Conservation (phyloP, 306 rosid genomes). For the Rosa persica region DNA sequence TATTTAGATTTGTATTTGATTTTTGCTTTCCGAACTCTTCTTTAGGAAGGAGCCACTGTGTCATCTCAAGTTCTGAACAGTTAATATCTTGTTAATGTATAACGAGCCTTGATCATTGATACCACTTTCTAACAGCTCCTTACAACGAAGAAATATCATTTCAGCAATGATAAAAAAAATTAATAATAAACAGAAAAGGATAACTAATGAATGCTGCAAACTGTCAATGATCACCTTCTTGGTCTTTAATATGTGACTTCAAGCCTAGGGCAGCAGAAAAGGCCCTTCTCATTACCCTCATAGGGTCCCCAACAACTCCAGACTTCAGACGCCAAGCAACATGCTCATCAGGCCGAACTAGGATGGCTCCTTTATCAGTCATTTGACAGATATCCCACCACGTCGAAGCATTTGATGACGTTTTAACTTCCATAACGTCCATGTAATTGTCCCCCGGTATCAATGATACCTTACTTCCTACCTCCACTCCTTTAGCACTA, state of each 20-base stretch:
- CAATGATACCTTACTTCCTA: conserved; percentile 47
- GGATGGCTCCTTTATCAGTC: conserved; percentile 64
- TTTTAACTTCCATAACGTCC: conserved; percentile 54
- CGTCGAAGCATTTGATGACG: conserved; percentile 40
- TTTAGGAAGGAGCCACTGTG: background rate
- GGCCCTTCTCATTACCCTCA: conserved; percentile 55
- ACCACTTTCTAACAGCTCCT: background rate
- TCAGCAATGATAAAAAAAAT: background rate
- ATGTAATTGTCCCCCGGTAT: conserved; percentile 59
- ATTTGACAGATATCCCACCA: conserved; percentile 83
- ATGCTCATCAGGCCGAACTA: conserved; percentile 86
- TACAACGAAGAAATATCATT: background rate
- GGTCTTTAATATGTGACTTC: background rate
- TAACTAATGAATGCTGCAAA: background rate
- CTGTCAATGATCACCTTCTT: background rate
- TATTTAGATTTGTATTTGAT: background rate
- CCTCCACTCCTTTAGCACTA: conserved; percentile 33
- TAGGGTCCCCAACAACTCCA: conserved; percentile 47
- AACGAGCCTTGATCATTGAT: background rate
- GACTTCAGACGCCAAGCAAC: conserved; percentile 72
- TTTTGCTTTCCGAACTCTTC: background rate
- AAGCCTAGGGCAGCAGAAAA: conserved; percentile 52
- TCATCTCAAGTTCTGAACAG: background rate
- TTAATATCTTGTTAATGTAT: background rate
- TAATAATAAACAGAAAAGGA: too few species aligned